A percentile compares a stretch with the other conserved stretches of the same genome.
Evolutionary conservation across 345 rosid genomes (phyloP).

Genomic region (Excoecaria agallocha): DNA sequence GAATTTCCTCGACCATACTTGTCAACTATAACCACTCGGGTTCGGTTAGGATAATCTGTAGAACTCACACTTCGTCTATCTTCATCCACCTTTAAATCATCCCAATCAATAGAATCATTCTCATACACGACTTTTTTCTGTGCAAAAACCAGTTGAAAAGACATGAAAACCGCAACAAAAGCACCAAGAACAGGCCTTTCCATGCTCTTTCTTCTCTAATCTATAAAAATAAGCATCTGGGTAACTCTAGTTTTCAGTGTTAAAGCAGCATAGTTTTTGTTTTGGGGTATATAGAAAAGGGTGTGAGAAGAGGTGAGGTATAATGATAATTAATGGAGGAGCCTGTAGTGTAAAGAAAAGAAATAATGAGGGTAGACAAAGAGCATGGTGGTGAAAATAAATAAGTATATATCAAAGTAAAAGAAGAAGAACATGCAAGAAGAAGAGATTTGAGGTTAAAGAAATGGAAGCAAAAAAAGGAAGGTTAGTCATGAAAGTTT

Average conservation of each 20-base stretch:
- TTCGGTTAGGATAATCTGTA: slow-evolving; percentile 28
- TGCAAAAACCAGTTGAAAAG: slow-evolving; percentile 15
- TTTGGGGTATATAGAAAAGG: slow-evolving; percentile 28
- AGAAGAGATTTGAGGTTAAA: background rate
- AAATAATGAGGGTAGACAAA: slow-evolving; percentile 7
- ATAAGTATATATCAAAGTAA: background rate
- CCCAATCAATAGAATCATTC: slow-evolving; percentile 61
- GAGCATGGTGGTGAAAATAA: slow-evolving; percentile 1
- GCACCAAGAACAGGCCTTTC: slow-evolving; percentile 15
- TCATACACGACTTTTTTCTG: background rate
- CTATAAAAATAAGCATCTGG: no score
- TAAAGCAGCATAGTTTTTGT: background rate
- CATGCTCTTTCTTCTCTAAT: background rate
- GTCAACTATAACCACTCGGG: slow-evolving; percentile 67
- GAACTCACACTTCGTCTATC: slow-evolving; percentile 24
- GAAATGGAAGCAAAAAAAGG: background rate
- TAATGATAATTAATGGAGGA: slow-evolving; percentile 52
- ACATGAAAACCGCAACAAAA: slow-evolving; percentile 20
- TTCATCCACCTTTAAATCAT: slow-evolving; percentile 56
- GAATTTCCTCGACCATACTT: slow-evolving; percentile 66
- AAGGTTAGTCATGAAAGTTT: slow-evolving; percentile 24
- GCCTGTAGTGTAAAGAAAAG: slow-evolving; percentile 3
- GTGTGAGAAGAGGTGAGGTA: slow-evolving; percentile 29
- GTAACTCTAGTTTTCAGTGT: no score
- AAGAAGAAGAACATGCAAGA: background rate